Conservation (phyloP, 2,329 filamentous ascomycete species). For the Fusarium aywerte region DNA sequence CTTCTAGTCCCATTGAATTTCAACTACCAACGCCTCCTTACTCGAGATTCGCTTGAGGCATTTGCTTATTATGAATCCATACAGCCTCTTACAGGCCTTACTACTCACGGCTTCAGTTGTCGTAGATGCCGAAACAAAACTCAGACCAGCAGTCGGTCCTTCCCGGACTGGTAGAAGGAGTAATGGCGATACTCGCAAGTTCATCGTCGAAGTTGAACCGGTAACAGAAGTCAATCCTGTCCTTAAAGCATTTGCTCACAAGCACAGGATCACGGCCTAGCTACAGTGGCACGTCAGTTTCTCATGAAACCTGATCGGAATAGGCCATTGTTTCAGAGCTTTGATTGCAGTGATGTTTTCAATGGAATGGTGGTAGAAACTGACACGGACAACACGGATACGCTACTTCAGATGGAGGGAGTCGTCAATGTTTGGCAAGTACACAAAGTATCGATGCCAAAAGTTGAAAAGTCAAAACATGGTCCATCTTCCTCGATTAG, state of each 20-base stretch:
- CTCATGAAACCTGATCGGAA: slow-evolving; percentile 27
- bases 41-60: not conserved
- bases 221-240: slow-evolving; percentile 25
- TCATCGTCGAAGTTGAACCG: slow-evolving; percentile 44
- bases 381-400: slow-evolving; percentile 49
- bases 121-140: slow-evolving; percentile 18
- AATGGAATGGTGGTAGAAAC: slow-evolving; percentile 51
- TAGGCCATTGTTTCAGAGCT: slow-evolving; percentile 42
- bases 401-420: slow-evolving; percentile 48
- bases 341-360: slow-evolving; percentile 53
- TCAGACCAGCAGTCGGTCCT: not conserved
- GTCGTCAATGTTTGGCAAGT: slow-evolving; percentile 54
- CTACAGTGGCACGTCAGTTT: slow-evolving; percentile 40
- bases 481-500: slow-evolving; percentile 24
- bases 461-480: slow-evolving; percentile 20
- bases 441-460: slow-evolving; percentile 43
- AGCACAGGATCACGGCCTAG: slow-evolving; percentile 26
- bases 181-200: slow-evolving; percentile 35
- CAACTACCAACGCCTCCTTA: not conserved
- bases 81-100: slow-evolving; percentile 26
- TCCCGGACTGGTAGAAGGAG: slow-evolving; percentile 2
- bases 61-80: slow-evolving; percentile 31
- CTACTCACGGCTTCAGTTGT: slow-evolving; percentile 17
- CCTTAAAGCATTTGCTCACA: slow-evolving; percentile 22
- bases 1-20: not conserved